A percentile compares a stretch with the other conserved stretches of the same genome.
These are phyloP conservation scores for Globisporangium nagaii DNA, from an alignment of 352 stramenopile genomes.

Conservation along the genomic window DNA sequence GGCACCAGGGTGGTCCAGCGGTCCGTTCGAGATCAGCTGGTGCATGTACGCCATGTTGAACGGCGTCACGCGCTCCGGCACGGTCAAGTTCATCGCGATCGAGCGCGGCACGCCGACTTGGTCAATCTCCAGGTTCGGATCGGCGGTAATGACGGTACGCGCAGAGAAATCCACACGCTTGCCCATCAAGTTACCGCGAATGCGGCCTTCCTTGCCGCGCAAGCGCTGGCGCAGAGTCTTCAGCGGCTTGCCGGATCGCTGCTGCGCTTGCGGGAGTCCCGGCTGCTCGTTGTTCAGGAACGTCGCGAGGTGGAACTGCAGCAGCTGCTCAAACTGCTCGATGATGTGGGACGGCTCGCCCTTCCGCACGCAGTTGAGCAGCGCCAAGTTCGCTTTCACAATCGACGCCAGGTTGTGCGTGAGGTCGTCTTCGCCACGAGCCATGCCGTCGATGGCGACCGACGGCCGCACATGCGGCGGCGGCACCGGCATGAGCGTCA, in stretches of 20 bases:
- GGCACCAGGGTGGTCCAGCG: slow-evolving; percentile 94
- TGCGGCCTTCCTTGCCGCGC: slow-evolving; percentile 97
- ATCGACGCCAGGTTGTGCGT: slow-evolving; percentile 98
- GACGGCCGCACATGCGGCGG: slow-evolving; percentile 97
- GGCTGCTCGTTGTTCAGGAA: slow-evolving; percentile 99
- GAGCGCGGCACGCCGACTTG: slow-evolving; percentile 97
- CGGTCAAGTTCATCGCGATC: slow-evolving; percentile 98
- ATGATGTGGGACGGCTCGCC: slow-evolving; percentile 96
- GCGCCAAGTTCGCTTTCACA: slow-evolving; percentile 96
- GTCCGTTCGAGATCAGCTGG: slow-evolving; percentile 94
- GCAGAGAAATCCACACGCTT: slow-evolving; percentile 99
- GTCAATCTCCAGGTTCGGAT: slow-evolving; percentile 99
- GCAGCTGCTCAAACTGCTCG: slow-evolving; percentile 87
- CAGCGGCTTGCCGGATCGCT: slow-evolving; percentile 95
- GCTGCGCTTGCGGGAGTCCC: slow-evolving; percentile 94
- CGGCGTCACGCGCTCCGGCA: slow-evolving; percentile 97
- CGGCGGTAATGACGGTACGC: slow-evolving; percentile 99
- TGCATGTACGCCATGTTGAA: slow-evolving; percentile 98
- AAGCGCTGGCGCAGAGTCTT: slow-evolving; percentile 97
- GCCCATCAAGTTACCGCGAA: slow-evolving; percentile 99
- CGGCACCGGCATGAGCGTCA: slow-evolving; percentile 97
- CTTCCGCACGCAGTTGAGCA: slow-evolving; percentile 94
- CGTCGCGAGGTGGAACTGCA: slow-evolving; percentile 84
- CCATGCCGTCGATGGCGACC: slow-evolving; percentile 92
- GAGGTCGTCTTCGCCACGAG: slow-evolving; percentile 96